Evolutionary conservation across 306 rosid genomes (phyloP), one percentile per base, ranked within the genome.

Genomic region (Fragaria iinumae): DNA sequence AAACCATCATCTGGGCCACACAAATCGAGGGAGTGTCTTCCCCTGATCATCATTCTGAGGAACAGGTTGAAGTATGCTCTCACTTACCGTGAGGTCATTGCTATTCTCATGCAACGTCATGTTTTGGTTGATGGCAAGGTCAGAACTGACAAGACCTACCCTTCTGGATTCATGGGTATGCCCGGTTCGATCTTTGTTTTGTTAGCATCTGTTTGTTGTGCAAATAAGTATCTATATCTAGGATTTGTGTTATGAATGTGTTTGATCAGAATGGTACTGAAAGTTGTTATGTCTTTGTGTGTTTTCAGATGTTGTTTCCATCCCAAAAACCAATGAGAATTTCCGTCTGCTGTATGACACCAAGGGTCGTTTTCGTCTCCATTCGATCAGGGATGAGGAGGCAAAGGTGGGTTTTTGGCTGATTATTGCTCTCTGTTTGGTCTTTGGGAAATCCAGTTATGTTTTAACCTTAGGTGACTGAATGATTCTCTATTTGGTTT

Each of bases 1-100:
- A 93, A 93, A 71, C 98, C 98, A 16, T 91, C 98, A 14, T 93
- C 96, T 47, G 98, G 98, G 71, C 98, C 98, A 14, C 98, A 93
- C 88, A 91, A 93, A 45, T 88, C 96, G 2, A 89, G 96, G 86
- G 98, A 93, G 59, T 93, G 98, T 49, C 87, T 93, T 11, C 98
- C 98, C 2, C 86, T 89, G 45, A 84, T 89, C 3, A 88, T 91
- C 55, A 89, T 91, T 11, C 67, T 91, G 85, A 88, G 97, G 77
- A 83, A 91, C 87, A 63, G 95, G 73, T 32, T 93, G 90, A 93
- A 89, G 84, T 91, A 93, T 84, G 98, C 98, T 32, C 84, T 93
- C 76, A 91, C 86, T 2, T 93, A 93, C 86, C 95, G 89, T 45
- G 98, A 91, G 72, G 96, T 89, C 60, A 81, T 86, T 74, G 86